Percentiles rank a stretch among this genome's conserved stretches.
Conservation (phyloP, 176 grass and related monocot species). For the Oryza glaberrima region DNA sequence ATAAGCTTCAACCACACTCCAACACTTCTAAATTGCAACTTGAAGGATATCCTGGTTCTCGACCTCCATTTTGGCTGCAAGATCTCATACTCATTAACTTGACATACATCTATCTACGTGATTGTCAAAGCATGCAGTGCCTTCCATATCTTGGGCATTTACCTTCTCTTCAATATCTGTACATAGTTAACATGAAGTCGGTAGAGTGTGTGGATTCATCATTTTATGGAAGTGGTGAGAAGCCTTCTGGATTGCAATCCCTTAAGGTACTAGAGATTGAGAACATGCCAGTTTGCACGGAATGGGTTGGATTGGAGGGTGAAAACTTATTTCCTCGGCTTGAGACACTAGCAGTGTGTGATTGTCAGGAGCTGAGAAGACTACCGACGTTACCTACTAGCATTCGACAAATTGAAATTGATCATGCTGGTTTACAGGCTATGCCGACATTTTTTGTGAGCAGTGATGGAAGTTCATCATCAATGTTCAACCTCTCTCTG, state of each 20-base stretch:
- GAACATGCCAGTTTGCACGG: slow-evolving; percentile 28
- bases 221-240: slow-evolving; percentile 31
- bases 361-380: slow-evolving; percentile 35
- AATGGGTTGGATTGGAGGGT: slow-evolving; percentile 45
- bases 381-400: slow-evolving; percentile 35
- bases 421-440: slow-evolving; percentile 23
- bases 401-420: slow-evolving; percentile 37
- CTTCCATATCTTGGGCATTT: slow-evolving; percentile 57
- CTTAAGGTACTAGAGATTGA: slow-evolving; percentile 48
- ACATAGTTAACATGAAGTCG: slow-evolving; percentile 32
- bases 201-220: slow-evolving; percentile 28
- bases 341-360: slow-evolving; percentile 24
- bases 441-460: slow-evolving; percentile 38
- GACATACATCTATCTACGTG: slow-evolving; percentile 34
- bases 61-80: slow-evolving; percentile 47
- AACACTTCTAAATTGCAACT: slow-evolving; percentile 40
- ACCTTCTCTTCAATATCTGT: slow-evolving; percentile 49
- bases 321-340: slow-evolving; percentile 45
- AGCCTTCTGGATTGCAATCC: slow-evolving; percentile 28
- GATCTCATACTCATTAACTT: slow-evolving; percentile 27
- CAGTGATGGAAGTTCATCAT: slow-evolving; percentile 6
- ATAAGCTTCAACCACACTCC: slow-evolving; percentile 36
- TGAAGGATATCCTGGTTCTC: slow-evolving; percentile 51
- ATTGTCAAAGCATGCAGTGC: slow-evolving; percentile 24
- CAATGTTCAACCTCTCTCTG: not conserved